Conservation (phyloP, 139 green algal genomes). For the Chloropicon primus region DNA sequence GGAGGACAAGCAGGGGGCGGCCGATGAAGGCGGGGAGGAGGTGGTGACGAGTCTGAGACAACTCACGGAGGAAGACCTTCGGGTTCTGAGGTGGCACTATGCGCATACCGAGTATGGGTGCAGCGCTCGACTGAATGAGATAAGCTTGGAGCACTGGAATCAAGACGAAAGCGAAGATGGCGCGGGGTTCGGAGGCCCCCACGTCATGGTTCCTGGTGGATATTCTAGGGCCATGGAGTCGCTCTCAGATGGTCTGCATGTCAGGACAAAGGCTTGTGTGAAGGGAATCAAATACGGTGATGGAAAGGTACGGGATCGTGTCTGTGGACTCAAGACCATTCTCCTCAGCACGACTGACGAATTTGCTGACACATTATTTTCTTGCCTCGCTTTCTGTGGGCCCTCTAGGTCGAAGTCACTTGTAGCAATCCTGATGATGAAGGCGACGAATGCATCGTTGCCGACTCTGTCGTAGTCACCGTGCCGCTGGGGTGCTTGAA, state of each 20-base stretch:
- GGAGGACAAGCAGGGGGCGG: neutral
- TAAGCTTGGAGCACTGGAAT: conserved; percentile 68
- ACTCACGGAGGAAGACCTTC: conserved; percentile 20
- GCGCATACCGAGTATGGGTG: conserved; percentile 83
- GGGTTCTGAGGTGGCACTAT: conserved; percentile 68
- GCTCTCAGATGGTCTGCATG: conserved; percentile 33
- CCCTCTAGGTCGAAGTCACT: neutral
- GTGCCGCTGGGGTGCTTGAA: conserved; percentile 36
- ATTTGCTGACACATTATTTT: too few species aligned
- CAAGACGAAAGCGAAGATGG: conserved; percentile 49
- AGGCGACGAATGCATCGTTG: conserved; percentile 9
- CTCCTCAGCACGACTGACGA: too few species aligned
- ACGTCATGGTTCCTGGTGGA: conserved; percentile 72
- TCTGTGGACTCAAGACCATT: too few species aligned
- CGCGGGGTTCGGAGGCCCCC: conserved; percentile 69
- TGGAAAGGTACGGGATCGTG: too few species aligned
- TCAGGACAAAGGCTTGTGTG: conserved; percentile 15
- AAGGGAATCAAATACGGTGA: conserved; percentile 3
- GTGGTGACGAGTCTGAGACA: neutral
- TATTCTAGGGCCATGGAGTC: conserved; percentile 27
- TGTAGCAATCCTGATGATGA: neutral
- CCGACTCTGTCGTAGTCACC: conserved; percentile 47
- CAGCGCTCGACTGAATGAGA: conserved; percentile 30
- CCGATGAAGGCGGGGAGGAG: neutral
- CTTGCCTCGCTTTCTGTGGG: too few species aligned